Percentiles rank a stretch among this genome's conserved stretches.
These are phyloP conservation scores for Plasmodium knowlesi DNA, from an alignment of 169 alveolate genomes.

Conservation along the genomic window DNA sequence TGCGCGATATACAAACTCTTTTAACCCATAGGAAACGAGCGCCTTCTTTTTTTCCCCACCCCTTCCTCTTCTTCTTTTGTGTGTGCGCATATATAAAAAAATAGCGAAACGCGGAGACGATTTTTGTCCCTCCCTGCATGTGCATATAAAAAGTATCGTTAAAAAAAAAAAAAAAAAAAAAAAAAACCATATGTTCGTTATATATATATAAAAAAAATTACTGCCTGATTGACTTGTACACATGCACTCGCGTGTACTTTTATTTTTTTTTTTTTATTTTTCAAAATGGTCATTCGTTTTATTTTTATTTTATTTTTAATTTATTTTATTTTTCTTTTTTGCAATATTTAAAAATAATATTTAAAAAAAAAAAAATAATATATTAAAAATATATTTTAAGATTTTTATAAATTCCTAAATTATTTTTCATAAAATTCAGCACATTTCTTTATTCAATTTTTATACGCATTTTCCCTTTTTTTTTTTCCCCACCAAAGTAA, in stretches of 20 bases:
- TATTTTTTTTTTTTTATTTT: background rate
- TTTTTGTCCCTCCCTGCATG: slow-evolving; percentile 30
- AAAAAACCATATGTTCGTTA: background rate
- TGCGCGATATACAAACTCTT: background rate
- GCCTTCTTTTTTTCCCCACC: background rate
- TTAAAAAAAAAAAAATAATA: background rate
- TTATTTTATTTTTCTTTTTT: background rate
- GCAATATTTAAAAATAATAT: slow-evolving; percentile 23
- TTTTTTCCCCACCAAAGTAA: background rate
- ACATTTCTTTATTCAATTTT: slow-evolving; percentile 35
- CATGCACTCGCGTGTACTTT: background rate
- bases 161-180: slow-evolving; percentile 46
- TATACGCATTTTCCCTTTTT: slow-evolving; percentile 38
- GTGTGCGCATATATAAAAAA: background rate
- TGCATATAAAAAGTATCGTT: slow-evolving; percentile 49
- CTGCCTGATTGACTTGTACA: background rate
- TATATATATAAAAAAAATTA: slow-evolving; percentile 11
- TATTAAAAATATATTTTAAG: slow-evolving; percentile 20
- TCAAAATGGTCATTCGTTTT: background rate
- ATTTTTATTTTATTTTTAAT: background rate
- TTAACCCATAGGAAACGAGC: background rate
- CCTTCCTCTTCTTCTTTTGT: background rate
- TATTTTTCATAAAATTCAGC: slow-evolving; percentile 16
- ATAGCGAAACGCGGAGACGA: slow-evolving; percentile 46
- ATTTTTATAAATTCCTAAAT: background rate